These are phyloP conservation scores for Trichoderma atroviride DNA, from an alignment of 2,329 filamentous ascomycete genomes.

Conservation along the genomic window DNA sequence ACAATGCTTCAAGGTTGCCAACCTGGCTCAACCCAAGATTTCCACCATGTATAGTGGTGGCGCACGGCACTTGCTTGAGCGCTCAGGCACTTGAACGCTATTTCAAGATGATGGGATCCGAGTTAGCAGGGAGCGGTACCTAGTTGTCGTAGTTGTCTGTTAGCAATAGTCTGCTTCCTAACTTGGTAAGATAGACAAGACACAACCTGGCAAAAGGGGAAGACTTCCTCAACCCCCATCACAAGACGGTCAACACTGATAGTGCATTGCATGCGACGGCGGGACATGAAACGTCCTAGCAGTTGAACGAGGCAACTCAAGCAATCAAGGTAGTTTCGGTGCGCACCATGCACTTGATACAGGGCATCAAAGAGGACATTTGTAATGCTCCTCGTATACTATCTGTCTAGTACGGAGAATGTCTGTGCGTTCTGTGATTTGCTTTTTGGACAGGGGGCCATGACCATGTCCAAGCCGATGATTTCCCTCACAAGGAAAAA, in stretches of 20 bases:
- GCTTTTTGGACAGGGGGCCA: background rate
- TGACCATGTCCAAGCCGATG: constrained; percentile 7
- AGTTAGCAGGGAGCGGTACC: background rate
- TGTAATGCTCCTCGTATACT: background rate
- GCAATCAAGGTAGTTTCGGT: background rate
- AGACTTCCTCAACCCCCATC: background rate
- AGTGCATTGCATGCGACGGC: constrained; percentile 6
- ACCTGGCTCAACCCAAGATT: background rate
- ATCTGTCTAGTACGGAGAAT: background rate
- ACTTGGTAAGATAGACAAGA: background rate
- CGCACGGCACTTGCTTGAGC: background rate
- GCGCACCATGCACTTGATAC: constrained; percentile 4
- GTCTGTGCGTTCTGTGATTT: constrained; percentile 18
- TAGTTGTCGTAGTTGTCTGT: background rate
- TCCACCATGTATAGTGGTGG: background rate
- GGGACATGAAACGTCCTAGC: constrained; percentile 20
- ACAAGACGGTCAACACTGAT: background rate
- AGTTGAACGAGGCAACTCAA: background rate
- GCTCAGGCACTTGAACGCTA: background rate
- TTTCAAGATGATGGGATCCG: background rate
- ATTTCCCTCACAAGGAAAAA: background rate
- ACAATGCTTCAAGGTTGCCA: background rate
- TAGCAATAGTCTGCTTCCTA: background rate
- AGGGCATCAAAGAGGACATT: background rate
- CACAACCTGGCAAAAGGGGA: background rate